These are phyloP conservation scores for Candida tropicalis DNA, from an alignment of 1,139 yeast genomes.

Conservation along the genomic window DNA sequence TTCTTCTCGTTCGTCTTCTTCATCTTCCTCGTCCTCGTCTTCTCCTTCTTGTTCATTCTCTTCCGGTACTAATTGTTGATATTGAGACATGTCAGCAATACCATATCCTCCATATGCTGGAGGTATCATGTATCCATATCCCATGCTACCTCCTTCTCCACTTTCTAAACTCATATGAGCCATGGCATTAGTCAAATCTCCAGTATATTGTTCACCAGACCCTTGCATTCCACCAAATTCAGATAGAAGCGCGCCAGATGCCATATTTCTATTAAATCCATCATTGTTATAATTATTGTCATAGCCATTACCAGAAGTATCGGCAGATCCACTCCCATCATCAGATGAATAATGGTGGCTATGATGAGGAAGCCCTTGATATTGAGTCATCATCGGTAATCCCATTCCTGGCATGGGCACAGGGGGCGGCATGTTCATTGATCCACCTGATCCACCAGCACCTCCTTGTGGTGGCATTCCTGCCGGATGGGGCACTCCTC, in stretches of 20 bases:
- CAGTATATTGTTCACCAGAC: conserved; percentile 6
- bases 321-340: conserved; percentile 11
- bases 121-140: conserved; percentile 15
- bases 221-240: neutral
- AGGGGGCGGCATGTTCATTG: conserved; percentile 12
- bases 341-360: conserved; percentile 4
- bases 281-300: neutral
- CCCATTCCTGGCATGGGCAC: conserved; percentile 15
- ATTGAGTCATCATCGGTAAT: conserved; percentile 16
- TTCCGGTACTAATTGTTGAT: conserved; percentile 16
- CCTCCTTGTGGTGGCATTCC: neutral
- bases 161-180: conserved; percentile 20
- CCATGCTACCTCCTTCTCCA: conserved; percentile 5
- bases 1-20: conserved; percentile 1
- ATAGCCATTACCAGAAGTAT: conserved; percentile 9
- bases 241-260: conserved; percentile 1
- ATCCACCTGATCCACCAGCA: conserved; percentile 8
- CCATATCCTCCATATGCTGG: conserved; percentile 16
- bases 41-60: conserved; percentile 5
- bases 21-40: conserved; percentile 1
- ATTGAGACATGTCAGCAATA: conserved; percentile 13
- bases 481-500: neutral
- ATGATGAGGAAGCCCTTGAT: conserved; percentile 10
- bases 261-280: neutral
- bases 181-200: conserved; percentile 22